These are phyloP conservation scores for Gamarada debralockiae DNA, from an alignment of 495 filamentous ascomycete genomes.

Conservation along the genomic window DNA sequence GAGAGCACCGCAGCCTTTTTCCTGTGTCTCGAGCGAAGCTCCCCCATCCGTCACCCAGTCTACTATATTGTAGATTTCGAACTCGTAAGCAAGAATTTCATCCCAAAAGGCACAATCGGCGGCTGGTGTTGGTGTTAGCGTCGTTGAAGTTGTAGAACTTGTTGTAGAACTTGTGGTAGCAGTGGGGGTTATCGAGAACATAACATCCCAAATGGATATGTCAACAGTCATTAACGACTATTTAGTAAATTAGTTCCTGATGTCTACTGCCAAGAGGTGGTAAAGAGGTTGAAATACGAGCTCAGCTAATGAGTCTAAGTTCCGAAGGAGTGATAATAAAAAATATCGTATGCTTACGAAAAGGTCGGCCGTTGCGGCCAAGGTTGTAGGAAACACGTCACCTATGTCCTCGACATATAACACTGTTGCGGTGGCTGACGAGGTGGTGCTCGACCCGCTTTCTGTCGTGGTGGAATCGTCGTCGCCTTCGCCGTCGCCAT, in stretches of 20 bases:
- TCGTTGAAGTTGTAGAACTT: no score
- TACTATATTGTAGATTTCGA: not conserved
- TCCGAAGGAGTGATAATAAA: no score
- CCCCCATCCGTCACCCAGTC: not conserved
- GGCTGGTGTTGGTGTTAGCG: not conserved
- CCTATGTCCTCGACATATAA: no score
- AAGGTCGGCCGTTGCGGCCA: no score
- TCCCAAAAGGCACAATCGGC: not conserved
- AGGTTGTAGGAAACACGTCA: no score
- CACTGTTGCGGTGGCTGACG: no score
- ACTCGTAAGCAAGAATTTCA: not conserved
- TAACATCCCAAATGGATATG: not conserved
- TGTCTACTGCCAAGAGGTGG: no score
- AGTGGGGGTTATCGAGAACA: not conserved
- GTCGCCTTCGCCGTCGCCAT: not conserved
- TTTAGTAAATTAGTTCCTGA: no score
- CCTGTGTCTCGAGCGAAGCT: not conserved
- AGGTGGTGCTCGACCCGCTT: not conserved
- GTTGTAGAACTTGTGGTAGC: not conserved
- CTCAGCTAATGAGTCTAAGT: no score
- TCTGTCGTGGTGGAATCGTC: not conserved
- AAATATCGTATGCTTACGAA: no score
- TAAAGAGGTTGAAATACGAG: no score
- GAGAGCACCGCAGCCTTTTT: constrained; percentile 11
- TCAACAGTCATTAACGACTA: not conserved